Evolutionary conservation across 179 eudicot genomes (phyloP).

Genomic region (Beta lomatogona): DNA sequence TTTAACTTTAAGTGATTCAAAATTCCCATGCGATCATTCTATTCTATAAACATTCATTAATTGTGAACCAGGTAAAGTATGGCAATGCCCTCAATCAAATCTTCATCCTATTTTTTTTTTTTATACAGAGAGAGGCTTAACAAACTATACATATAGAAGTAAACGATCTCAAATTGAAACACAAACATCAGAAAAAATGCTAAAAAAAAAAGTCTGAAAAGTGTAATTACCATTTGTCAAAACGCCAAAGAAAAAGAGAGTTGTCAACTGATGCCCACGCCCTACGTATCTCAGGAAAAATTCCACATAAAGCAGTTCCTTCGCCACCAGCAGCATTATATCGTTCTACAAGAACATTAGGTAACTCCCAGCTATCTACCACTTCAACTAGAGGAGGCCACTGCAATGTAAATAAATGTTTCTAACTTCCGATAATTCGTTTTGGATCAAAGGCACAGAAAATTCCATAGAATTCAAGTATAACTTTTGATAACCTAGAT

Average conservation of each 20-base stretch:
- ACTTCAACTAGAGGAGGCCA: conserved; percentile 99
- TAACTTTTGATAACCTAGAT: too few relatives aligned
- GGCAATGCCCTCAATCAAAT: too few relatives aligned
- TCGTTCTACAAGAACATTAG: conserved; percentile 85
- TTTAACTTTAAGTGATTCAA: background rate
- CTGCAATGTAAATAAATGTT: conserved; percentile 44
- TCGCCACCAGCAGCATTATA: conserved; percentile 97
- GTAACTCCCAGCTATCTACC: conserved; percentile 92
- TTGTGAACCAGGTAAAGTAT: too few relatives aligned
- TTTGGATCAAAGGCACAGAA: background rate
- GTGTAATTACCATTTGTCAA: conserved; percentile 81
- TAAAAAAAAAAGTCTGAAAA: background rate
- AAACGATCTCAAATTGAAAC: background rate
- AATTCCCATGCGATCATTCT: background rate
- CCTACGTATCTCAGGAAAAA: conserved; percentile 98
- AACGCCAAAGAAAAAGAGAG: conserved; percentile 94
- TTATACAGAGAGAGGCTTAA: background rate
- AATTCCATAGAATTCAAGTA: background rate
- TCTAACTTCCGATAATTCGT: conserved; percentile 7
- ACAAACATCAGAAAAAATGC: background rate
- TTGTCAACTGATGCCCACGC: conserved; percentile 99
- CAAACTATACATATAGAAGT: too few relatives aligned
- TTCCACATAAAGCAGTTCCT: conserved; percentile 98
- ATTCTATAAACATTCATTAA: too few relatives aligned
- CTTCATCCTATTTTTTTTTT: too few relatives aligned